Conservation (phyloP, 1,139 yeast species). For the Nadsonia commutata region DNA sequence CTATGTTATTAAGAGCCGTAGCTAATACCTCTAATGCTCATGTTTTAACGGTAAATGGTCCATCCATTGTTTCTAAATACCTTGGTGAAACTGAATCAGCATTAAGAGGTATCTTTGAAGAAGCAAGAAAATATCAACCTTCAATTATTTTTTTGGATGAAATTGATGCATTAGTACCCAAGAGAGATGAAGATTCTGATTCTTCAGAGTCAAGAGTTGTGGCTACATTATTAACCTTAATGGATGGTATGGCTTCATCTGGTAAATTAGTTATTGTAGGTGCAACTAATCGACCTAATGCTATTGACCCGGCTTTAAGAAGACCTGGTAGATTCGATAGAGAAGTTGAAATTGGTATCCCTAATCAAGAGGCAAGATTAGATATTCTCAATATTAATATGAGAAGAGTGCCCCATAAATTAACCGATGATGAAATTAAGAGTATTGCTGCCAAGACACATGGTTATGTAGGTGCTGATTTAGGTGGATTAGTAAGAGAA, state of each 20-base stretch:
- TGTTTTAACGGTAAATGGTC: conserved; percentile 74
- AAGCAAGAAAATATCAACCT: conserved; percentile 77
- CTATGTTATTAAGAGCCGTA: conserved; percentile 72
- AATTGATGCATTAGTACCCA: conserved; percentile 81
- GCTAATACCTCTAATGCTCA: conserved; percentile 64
- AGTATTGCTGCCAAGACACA: conserved; percentile 66
- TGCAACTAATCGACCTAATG: conserved; percentile 69
- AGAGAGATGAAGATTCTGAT: conserved; percentile 60
- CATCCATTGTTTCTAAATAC: conserved; percentile 82
- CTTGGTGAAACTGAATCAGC: conserved; percentile 87
- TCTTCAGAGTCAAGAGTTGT: conserved; percentile 83
- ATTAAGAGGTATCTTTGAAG: conserved; percentile 64
- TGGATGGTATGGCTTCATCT: conserved; percentile 65
- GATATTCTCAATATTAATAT: conserved; percentile 63
- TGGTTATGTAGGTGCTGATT: conserved; percentile 95
- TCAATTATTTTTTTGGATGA: conserved; percentile 81
- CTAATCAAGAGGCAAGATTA: conserved; percentile 88
- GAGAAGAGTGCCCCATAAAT: conserved; percentile 45
- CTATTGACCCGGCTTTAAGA: conserved; percentile 74
- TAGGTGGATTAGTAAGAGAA: conserved; percentile 76
- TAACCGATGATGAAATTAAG: conserved; percentile 39
- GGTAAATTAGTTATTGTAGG: conserved; percentile 67
- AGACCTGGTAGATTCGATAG: conserved; percentile 91
- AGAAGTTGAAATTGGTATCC: conserved; percentile 94
- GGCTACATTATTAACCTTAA: conserved; percentile 70